Base-by-base conservation (phyloP, 495 filamentous ascomycete genomes). In the Jackrogersella minutella region DNA sequence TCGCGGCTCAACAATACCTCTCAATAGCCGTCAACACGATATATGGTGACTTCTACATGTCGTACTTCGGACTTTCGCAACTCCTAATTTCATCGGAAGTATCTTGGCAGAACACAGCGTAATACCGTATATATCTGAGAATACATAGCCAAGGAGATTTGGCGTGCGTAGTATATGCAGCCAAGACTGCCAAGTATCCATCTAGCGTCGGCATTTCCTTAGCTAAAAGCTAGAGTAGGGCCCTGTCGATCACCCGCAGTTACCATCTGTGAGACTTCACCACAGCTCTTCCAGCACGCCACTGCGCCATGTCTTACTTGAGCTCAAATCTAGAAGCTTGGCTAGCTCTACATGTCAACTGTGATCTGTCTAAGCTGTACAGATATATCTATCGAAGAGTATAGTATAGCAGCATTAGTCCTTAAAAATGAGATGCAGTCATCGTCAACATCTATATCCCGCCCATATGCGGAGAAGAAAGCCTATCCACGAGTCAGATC, bases 171-270 rank as follows among this genome's bases (percentile, higher is more conserved):
- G 50, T 53, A 28, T 34, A 64, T 69, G 66, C 51, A 60, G 66
- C 66, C 59, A 69, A 64, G 66, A 16, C 60, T 39, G 60, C 66
- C 55, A 60, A 64, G 54, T 49, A 14, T 16, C 9, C n/a, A 5
- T 59, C 58, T 63, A 63, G 46, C 41, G 54, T 53, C 60, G 66
- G 66, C 43, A 69, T 49, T 69, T 40, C 28, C 26, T 52, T 31
- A 56, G 59, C 21, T 44, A 31, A 26, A 59, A 30, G 30, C 55
- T 60, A 60, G 37, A 58, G 49, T 49, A 49, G 33, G 66, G 47
- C 60, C 60, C 60, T 64, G 66, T 69, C 66, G 66, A 69, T 69
- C 66, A 69, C 60, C 66, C 66, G 66, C 36, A 40, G 17, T 22
- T 51, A 36, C n/a, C 34, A 47, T 51, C 55, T 52, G 55, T 60